Evolutionary conservation across 2,329 filamentous ascomycete species (phyloP).

Genomic region (Xylariaceae sp.): DNA sequence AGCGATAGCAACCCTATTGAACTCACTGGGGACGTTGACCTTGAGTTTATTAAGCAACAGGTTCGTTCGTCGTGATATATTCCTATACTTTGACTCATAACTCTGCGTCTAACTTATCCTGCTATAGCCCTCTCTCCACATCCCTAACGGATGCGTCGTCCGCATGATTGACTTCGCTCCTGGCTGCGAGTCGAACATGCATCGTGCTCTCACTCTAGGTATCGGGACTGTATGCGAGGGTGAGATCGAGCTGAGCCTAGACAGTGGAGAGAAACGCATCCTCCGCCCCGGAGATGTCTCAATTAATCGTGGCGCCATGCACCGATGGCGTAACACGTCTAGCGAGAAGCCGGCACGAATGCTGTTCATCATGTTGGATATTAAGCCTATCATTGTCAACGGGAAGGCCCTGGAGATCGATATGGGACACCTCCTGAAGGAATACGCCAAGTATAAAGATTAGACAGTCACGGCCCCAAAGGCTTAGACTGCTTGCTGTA

Average conservation of each 20-base stretch:
- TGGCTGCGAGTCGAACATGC: slow-evolving; percentile 12
- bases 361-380: slow-evolving; percentile 15
- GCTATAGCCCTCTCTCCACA: slow-evolving; percentile 6
- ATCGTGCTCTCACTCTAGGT: slow-evolving; percentile 16
- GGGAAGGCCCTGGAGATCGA: background rate
- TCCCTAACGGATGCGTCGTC: slow-evolving; percentile 8
- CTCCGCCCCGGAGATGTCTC: slow-evolving; percentile 15
- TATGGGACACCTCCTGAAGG: slow-evolving; percentile 1
- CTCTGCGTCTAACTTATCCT: too few relatives aligned
- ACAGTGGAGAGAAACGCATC: slow-evolving; percentile 12
- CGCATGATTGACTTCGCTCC: slow-evolving; percentile 25
- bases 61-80: too few relatives aligned
- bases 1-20: slow-evolving; percentile 18
- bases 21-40: slow-evolving; percentile 19
- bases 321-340: slow-evolving; percentile 14
- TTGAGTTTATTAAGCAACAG: background rate
- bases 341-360: slow-evolving; percentile 9
- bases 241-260: slow-evolving; percentile 14
- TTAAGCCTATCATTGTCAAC: slow-evolving; percentile 4
- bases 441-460: too few relatives aligned
- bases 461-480: too few relatives aligned
- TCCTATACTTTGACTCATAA: too few relatives aligned
- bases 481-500: too few relatives aligned
- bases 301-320: slow-evolving; percentile 15
- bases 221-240: slow-evolving; percentile 20